phyloP scores from a whole-genome alignment of 352 stramenopile species.

The Pythium oligandrum region DNA sequence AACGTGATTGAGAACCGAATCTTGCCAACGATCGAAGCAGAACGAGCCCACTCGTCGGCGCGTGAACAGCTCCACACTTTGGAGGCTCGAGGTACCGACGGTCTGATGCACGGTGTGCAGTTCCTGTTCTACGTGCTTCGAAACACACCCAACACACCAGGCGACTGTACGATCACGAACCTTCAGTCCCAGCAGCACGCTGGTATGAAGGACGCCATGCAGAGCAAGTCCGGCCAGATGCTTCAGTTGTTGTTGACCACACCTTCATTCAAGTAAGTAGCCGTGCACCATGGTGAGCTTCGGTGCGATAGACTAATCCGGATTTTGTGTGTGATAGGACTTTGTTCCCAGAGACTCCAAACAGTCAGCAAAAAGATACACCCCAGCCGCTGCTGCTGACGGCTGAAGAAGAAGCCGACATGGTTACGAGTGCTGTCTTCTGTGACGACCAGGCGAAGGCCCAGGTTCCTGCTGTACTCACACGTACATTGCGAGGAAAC shows the following conservation, averaged over 20 bases:
- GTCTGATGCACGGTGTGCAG: conserved; percentile 82
- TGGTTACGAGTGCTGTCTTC: conserved; percentile 66
- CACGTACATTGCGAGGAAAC: conserved; percentile 26
- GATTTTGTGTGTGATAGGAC: conserved; percentile 5
- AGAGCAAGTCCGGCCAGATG: conserved; percentile 82
- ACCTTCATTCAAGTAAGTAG: conserved; percentile 72
- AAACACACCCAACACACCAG: conserved; percentile 79
- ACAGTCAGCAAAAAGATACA: conserved; percentile 31
- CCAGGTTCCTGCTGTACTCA: conserved; percentile 60
- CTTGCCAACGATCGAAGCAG: conserved; percentile 75
- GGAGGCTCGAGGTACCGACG: conserved; percentile 70
- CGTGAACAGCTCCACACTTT: conserved; percentile 77
- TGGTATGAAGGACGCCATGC: conserved; percentile 83
- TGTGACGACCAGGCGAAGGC: conserved; percentile 61
- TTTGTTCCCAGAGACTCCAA: conserved; percentile 47
- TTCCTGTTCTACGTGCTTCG: conserved; percentile 85
- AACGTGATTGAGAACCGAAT: conserved; percentile 76
- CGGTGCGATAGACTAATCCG: background rate
- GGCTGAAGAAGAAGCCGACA: conserved; percentile 64
- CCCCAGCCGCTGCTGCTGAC: conserved; percentile 56
- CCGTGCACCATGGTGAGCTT: background rate
- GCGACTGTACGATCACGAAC: conserved; percentile 82
- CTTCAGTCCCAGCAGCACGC: conserved; percentile 74
- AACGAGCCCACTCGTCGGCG: conserved; percentile 74
- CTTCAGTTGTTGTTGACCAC: conserved; percentile 76